Evolutionary conservation across 352 stramenopile species (phyloP).

Genomic region (Phytophthora pluvialis): DNA sequence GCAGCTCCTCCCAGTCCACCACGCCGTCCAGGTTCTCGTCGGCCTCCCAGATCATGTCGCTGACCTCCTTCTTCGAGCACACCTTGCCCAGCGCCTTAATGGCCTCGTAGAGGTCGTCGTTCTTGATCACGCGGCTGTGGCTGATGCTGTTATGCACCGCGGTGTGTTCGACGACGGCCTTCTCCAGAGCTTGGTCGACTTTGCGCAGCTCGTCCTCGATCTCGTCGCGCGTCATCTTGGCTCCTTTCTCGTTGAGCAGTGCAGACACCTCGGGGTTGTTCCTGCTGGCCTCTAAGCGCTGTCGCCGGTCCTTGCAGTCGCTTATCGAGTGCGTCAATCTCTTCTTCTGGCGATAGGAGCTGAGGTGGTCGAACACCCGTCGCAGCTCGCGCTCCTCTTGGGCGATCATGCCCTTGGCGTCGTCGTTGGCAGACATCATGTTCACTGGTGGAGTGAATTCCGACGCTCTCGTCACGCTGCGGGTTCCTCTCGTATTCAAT

Average conservation of each 20-base stretch:
- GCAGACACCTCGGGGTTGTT: constrained; percentile 77
- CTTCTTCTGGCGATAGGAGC: constrained; percentile 91
- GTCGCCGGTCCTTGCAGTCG: constrained; percentile 62
- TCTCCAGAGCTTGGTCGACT: constrained; percentile 66
- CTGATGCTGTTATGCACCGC: constrained; percentile 56
- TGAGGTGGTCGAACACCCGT: constrained; percentile 94
- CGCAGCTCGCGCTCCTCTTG: constrained; percentile 96
- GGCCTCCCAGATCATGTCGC: constrained; percentile 98
- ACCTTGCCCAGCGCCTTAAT: constrained; percentile 94
- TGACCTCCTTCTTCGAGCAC: constrained; percentile 94
- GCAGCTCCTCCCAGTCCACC: constrained; percentile 96
- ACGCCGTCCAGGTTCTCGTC: constrained; percentile 97
- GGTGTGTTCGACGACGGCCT: constrained; percentile 50
- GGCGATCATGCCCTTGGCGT: constrained; percentile 89
- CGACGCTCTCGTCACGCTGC: background rate
- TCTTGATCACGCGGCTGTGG: constrained; percentile 82
- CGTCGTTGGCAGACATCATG: constrained; percentile 81
- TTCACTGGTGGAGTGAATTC: background rate
- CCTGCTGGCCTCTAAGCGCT: constrained; percentile 62
- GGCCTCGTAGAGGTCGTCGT: constrained; percentile 93
- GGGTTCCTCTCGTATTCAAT: constrained; percentile 10
- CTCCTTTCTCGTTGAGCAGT: constrained; percentile 79
- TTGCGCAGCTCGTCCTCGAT: constrained; percentile 79
- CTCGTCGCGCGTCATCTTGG: constrained; percentile 82
- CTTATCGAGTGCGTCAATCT: constrained; percentile 55